A percentile compares a stretch with the other conserved stretches of the same genome.
Evolutionary conservation across 805 yeast genomes (phyloP).

Genomic region (Lipomyces sp.): DNA sequence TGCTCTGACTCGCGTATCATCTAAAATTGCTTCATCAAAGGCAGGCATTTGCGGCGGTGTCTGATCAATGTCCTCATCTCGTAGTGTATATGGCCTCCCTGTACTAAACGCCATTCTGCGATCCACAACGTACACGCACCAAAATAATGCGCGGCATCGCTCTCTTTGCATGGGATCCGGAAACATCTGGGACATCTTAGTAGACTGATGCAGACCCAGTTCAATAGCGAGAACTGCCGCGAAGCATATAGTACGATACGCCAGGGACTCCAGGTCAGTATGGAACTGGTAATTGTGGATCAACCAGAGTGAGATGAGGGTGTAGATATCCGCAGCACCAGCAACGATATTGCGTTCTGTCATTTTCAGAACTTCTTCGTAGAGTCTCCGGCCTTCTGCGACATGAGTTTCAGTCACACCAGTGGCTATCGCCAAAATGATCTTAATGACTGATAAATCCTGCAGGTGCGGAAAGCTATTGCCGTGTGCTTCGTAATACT

Average conservation of each 20-base stretch:
- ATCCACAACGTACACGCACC: constrained; percentile 41
- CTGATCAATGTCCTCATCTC: constrained; percentile 39
- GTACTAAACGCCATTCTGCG: constrained; percentile 38
- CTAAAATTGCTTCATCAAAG: constrained; percentile 21
- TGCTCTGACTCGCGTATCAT: constrained; percentile 34
- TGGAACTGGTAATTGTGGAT: constrained; percentile 42
- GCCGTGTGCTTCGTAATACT: constrained; percentile 5
- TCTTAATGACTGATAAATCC: constrained; percentile 27
- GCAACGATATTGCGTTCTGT: constrained; percentile 28
- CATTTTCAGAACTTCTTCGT: constrained; percentile 34
- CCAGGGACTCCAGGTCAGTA: constrained; percentile 37
- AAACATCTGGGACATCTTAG: constrained; percentile 27
- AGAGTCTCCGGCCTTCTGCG: constrained; percentile 32
- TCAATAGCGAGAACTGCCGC: constrained; percentile 38
- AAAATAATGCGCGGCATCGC: constrained; percentile 36
- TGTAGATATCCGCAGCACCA: constrained; percentile 31
- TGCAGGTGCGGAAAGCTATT: constrained; percentile 6
- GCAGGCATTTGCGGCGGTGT: constrained; percentile 25
- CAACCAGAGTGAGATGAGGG: constrained; percentile 31
- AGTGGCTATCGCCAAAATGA: constrained; percentile 39
- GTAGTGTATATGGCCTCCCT: constrained; percentile 37
- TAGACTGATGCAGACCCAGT: constrained; percentile 38
- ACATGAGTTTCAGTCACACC: constrained; percentile 24
- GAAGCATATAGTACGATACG: constrained; percentile 39
- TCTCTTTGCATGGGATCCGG: constrained; percentile 33